Evolutionary conservation across 768 basidiomycete species (phyloP).

Genomic region (Gloeopeniophorella convolvens): DNA sequence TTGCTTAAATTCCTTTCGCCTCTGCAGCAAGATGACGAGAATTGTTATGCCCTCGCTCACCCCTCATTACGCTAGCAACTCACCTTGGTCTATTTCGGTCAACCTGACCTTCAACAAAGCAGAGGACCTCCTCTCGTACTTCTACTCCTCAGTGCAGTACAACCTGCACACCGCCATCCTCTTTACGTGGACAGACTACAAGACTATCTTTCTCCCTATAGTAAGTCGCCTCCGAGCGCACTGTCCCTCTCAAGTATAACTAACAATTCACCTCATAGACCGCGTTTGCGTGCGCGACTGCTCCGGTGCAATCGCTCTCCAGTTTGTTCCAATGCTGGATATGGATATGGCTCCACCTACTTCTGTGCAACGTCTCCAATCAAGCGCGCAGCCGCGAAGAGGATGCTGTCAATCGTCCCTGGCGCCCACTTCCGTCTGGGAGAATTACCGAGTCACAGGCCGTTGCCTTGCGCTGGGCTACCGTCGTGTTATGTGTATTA

Average conservation of each 20-base stretch:
- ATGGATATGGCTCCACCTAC: slow-evolving; percentile 26
- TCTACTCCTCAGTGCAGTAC: slow-evolving; percentile 11
- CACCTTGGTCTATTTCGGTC: slow-evolving; percentile 16
- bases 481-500: slow-evolving; percentile 18
- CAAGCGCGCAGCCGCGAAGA: slow-evolving; percentile 23
- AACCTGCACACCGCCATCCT: slow-evolving; percentile 23
- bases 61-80: slow-evolving; percentile 11
- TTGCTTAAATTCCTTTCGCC: not conserved
- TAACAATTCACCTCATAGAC: slow-evolving; percentile 9
- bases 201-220: slow-evolving; percentile 27
- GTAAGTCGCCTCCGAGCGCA: slow-evolving; percentile 11
- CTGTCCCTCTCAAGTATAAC: not conserved
- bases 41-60: slow-evolving; percentile 16
- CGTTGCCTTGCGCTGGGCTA: slow-evolving; percentile 19
- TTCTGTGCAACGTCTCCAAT: slow-evolving; percentile 25
- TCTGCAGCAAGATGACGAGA: slow-evolving; percentile 11
- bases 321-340: slow-evolving; percentile 15
- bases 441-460: slow-evolving; percentile 21
- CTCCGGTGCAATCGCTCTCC: slow-evolving; percentile 14
- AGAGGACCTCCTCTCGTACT: not conserved
- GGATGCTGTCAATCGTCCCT: slow-evolving; percentile 24
- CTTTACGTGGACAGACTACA: slow-evolving; percentile 28
- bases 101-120: slow-evolving; percentile 11
- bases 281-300: slow-evolving; percentile 20
- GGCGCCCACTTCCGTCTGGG: slow-evolving; percentile 26